These are phyloP conservation scores for Apium graveolens DNA, from an alignment of 129 eudicot species.

Conservation along the genomic window DNA sequence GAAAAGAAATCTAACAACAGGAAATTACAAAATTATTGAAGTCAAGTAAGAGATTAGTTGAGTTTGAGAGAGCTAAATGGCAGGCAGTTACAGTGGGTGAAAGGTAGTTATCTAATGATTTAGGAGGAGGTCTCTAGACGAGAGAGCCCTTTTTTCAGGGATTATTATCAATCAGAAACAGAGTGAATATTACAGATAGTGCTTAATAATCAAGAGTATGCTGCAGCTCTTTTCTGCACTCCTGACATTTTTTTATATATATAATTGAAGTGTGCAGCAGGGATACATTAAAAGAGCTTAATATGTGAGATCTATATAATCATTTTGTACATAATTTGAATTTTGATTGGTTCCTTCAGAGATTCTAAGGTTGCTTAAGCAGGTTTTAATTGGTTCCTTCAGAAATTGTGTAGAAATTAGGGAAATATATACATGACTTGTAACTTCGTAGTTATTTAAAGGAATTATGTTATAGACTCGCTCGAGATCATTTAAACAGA, in stretches of 20 bases:
- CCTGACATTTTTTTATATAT: not conserved
- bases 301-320: not conserved
- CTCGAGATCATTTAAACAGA: not conserved
- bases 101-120: not conserved
- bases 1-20: no score
- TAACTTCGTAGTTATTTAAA: not conserved
- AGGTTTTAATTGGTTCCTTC: no score
- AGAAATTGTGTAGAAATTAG: not conserved
- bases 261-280: not conserved
- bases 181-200: not conserved
- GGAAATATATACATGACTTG: not conserved
- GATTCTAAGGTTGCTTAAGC: not conserved
- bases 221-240: not conserved
- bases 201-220: not conserved
- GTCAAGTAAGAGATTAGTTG: not conserved
- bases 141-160: not conserved
- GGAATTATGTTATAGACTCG: not conserved
- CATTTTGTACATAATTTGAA: not conserved
- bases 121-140: not conserved
- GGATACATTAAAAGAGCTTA: not conserved
- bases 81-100: not conserved
- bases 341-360: not conserved
- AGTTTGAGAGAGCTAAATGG: not conserved
- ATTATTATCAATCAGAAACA: not conserved
- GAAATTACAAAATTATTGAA: not conserved